Conservation (phyloP, 257 asterid genomes). For the Fraxinus cuspidata region DNA sequence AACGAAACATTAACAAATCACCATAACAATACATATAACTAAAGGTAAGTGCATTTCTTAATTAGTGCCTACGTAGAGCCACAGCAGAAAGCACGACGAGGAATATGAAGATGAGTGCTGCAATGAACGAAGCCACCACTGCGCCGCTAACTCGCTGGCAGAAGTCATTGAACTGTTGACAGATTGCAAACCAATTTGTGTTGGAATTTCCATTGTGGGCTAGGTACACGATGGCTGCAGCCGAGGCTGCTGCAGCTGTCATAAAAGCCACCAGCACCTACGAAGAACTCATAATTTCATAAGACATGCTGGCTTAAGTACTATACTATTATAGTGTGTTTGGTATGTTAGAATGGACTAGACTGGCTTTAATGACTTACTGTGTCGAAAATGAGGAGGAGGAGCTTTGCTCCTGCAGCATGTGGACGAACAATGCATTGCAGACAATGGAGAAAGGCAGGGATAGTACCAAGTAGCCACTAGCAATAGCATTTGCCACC, state of each 20-base stretch:
- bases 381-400: conserved; percentile 69
- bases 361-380: conserved; percentile 29
- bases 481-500: conserved; percentile 71
- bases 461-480: conserved; percentile 78
- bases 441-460: conserved; percentile 78
- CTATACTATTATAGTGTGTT: no score
- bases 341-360: not conserved
- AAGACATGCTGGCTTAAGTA: not conserved
- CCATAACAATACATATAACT: not conserved
- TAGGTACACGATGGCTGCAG: conserved; percentile 75
- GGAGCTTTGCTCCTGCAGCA: conserved; percentile 52
- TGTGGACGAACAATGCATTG: conserved; percentile 82
- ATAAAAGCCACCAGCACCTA: conserved; percentile 64
- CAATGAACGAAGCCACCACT: conserved; percentile 79
- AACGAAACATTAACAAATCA: not conserved
- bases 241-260: conserved; percentile 65
- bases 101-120: conserved; percentile 51
- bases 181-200: conserved; percentile 75
- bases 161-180: conserved; percentile 72
- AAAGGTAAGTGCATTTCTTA: not conserved
- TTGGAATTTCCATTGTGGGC: conserved; percentile 79
- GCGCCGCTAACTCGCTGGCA: conserved; percentile 84
- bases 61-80: conserved; percentile 57
- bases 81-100: conserved; percentile 64
- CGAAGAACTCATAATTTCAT: conserved; percentile 5